Conservation (phyloP, 2,329 filamentous ascomycete genomes). For the Didymella glomerata region DNA sequence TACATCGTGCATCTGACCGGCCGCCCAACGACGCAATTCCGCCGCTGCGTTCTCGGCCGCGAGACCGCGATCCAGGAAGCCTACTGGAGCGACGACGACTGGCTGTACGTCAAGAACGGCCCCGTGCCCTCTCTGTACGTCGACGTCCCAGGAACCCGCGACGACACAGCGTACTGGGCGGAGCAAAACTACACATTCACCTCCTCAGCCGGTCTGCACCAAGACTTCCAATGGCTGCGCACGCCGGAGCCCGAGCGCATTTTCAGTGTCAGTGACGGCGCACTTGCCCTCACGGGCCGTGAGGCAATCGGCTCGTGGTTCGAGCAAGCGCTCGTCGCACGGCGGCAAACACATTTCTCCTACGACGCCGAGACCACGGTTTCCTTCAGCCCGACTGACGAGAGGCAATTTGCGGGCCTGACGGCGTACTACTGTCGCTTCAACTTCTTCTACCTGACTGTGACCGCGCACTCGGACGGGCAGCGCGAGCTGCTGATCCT, state of each 20-base stretch:
- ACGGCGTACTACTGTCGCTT: slow-evolving; percentile 70
- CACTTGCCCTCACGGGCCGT: slow-evolving; percentile 63
- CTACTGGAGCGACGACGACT: slow-evolving; percentile 67
- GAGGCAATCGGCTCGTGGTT: slow-evolving; percentile 60
- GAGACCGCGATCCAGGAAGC: slow-evolving; percentile 63
- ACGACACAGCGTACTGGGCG: slow-evolving; percentile 50
- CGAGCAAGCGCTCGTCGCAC: slow-evolving; percentile 63
- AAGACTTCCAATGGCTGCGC: slow-evolving; percentile 66
- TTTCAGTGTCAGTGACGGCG: slow-evolving; percentile 55
- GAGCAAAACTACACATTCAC: slow-evolving; percentile 59
- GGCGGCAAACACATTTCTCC: slow-evolving; percentile 67
- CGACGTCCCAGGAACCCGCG: slow-evolving; percentile 39
- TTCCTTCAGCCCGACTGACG: slow-evolving; percentile 64
- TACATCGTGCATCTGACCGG: slow-evolving; percentile 49
- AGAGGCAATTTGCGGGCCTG: slow-evolving; percentile 68
- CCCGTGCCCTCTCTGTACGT: slow-evolving; percentile 56
- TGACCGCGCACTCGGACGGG: slow-evolving; percentile 65
- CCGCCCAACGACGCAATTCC: slow-evolving; percentile 44
- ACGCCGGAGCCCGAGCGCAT: slow-evolving; percentile 60
- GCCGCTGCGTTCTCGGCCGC: slow-evolving; percentile 49
- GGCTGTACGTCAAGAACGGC: slow-evolving; percentile 69
- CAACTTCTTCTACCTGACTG: slow-evolving; percentile 71
- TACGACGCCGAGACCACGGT: slow-evolving; percentile 67
- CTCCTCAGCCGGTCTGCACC: slow-evolving; percentile 56
- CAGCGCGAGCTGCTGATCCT: slow-evolving; percentile 66